Percentiles rank a stretch among this genome's conserved stretches.
phyloP scores from a whole-genome alignment of 768 basidiomycete species.

The Trametes cingulata region DNA sequence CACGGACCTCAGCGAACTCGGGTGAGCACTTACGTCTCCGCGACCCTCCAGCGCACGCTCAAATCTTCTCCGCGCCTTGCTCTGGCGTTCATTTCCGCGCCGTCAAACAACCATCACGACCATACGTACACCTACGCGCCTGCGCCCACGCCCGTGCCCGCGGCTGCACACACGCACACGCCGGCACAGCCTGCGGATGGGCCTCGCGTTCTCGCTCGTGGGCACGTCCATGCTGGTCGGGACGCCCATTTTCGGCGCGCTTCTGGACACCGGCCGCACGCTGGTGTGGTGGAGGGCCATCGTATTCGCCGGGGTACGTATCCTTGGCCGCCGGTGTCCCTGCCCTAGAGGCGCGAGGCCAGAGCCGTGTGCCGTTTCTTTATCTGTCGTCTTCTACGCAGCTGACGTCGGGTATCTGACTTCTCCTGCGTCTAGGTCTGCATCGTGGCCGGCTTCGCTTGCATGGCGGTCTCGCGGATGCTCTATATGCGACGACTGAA shows the following conservation, averaged over 20 bases:
- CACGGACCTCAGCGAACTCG: conserved; percentile 25
- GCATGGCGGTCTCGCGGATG: conserved; percentile 19
- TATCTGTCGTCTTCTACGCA: not conserved
- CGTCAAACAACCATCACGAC: not conserved
- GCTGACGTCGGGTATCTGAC: not conserved
- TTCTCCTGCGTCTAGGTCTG: conserved; percentile 4
- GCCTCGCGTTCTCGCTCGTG: conserved; percentile 25
- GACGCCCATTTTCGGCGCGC: conserved; percentile 27
- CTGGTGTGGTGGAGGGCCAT: conserved; percentile 24
- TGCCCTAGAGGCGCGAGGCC: no score
- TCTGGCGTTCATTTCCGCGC: not conserved
- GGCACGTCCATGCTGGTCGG: conserved; percentile 26
- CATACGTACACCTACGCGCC: not conserved
- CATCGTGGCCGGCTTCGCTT: conserved; percentile 20
- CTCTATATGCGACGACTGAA: conserved; percentile 12
- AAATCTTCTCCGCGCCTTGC: not conserved
- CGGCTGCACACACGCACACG: not conserved
- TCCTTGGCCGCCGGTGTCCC: not conserved
- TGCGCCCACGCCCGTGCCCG: not conserved
- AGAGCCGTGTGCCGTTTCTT: no score
- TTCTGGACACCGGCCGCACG: conserved; percentile 16
- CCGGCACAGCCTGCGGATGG: conserved; percentile 25
- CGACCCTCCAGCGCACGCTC: not conserved
- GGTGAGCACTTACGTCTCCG: conserved; percentile 13
- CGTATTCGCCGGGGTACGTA: conserved; percentile 26